Evolutionary conservation across 108 stramenopile species (phyloP).

Genomic region (Thalassiosira profunda): DNA sequence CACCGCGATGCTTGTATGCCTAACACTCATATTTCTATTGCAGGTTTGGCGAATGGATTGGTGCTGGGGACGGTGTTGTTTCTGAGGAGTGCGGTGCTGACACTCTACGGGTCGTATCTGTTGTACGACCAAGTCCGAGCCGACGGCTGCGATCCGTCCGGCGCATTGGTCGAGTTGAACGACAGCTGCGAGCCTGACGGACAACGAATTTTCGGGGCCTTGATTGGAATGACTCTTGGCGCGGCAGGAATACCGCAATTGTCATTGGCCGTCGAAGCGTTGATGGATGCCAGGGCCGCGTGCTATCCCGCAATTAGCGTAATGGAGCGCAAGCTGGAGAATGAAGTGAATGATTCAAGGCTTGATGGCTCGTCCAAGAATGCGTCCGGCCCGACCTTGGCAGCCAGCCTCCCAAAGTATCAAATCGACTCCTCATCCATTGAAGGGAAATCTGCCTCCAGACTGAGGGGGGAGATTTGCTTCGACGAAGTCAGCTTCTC

Average conservation of each 20-base stretch:
- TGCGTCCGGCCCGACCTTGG: no score
- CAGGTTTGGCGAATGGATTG: constrained; percentile 67
- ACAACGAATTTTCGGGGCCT: constrained; percentile 80
- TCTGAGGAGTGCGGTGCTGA: constrained; percentile 58
- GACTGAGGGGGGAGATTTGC: constrained; percentile 36
- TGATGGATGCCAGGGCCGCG: constrained; percentile 63
- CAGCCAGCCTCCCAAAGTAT: no score
- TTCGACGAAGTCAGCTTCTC: constrained; percentile 27
- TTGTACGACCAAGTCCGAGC: constrained; percentile 62
- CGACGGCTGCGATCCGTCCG: constrained; percentile 70
- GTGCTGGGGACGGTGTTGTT: constrained; percentile 70
- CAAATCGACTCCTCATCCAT: constrained; percentile 64
- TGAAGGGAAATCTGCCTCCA: constrained; percentile 56
- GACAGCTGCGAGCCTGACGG: not conserved
- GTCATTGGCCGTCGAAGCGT: constrained; percentile 66
- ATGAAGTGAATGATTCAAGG: no score
- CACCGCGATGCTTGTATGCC: no score
- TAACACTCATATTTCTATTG: no score
- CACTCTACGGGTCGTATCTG: constrained; percentile 70
- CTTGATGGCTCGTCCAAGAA: no score
- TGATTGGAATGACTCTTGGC: constrained; percentile 78
- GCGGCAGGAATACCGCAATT: constrained; percentile 71
- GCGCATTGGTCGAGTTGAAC: constrained; percentile 20
- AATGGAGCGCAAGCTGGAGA: no score
- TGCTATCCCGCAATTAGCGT: no score